A percentile compares a stretch with the other conserved stretches of the same genome.
phyloP scores from a whole-genome alignment of 495 filamentous ascomycete genomes.

The Daldinia loculata region DNA sequence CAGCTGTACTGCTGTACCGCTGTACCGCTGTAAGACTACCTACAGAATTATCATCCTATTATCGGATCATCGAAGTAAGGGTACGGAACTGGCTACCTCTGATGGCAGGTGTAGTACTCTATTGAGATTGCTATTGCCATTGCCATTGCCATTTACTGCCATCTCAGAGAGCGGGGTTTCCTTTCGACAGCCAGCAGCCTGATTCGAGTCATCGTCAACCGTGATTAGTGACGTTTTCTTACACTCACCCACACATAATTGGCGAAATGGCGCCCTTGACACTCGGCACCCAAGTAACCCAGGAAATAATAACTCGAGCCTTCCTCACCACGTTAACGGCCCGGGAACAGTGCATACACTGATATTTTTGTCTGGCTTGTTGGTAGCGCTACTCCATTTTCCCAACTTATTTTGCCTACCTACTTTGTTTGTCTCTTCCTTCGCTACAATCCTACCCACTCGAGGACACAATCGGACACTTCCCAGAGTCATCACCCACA shows the following conservation, averaged over 20 bases:
- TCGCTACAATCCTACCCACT: neutral
- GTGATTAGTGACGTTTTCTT: conserved; percentile 4
- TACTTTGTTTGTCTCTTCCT: neutral
- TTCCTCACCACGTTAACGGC: neutral
- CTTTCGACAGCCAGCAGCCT: neutral
- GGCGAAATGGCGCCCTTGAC: conserved; percentile 1
- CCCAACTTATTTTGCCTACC: neutral
- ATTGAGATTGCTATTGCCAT: neutral
- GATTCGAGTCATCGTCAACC: conserved; percentile 4
- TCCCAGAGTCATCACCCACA: neutral
- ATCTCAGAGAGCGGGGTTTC: neutral
- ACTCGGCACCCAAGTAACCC: neutral
- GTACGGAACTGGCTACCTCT: neutral
- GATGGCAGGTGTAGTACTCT: neutral
- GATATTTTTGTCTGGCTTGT: neutral
- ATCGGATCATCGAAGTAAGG: neutral
- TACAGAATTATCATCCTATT: neutral
- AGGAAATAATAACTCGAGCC: neutral
- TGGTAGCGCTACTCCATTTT: neutral
- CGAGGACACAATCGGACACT: neutral
- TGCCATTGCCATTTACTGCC: neutral
- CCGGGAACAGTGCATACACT: neutral
- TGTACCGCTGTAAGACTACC: neutral
- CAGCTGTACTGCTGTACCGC: neutral
- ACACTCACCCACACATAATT: conserved; percentile 6